Evolutionary conservation across 768 basidiomycete genomes (phyloP).

Genomic region (Auricularia heimuer): DNA sequence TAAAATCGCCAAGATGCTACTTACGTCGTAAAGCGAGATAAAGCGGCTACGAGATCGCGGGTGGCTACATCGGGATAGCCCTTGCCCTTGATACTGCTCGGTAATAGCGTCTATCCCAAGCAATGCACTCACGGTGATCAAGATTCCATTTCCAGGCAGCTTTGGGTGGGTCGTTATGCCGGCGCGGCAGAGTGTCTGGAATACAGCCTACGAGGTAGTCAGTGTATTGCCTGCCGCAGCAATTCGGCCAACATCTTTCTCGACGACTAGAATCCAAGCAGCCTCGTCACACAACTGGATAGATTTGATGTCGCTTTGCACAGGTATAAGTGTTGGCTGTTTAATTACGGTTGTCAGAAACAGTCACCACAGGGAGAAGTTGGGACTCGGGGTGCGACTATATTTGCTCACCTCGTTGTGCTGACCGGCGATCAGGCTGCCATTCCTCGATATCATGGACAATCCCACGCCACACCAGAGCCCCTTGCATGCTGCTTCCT

Average conservation of each 20-base stretch:
- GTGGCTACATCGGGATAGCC: conserved; percentile 95
- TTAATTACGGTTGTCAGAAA: conserved; percentile 1
- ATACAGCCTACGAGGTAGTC: conserved; percentile 64
- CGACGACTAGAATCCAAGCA: conserved; percentile 76
- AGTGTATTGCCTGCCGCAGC: background rate
- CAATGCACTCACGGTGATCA: conserved; percentile 55
- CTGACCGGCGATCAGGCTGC: conserved; percentile 39
- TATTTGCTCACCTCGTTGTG: conserved; percentile 44
- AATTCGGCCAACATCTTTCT: conserved; percentile 68
- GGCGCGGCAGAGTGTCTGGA: conserved; percentile 68
- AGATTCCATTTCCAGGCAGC: conserved; percentile 54
- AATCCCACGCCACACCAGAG: conserved; percentile 66
- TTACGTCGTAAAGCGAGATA: conserved; percentile 42
- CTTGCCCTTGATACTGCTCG: conserved; percentile 58
- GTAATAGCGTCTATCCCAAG: background rate
- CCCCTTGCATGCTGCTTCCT: conserved; percentile 89
- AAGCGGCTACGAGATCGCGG: conserved; percentile 65
- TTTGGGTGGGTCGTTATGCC: conserved; percentile 38
- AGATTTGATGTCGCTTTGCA: conserved; percentile 56
- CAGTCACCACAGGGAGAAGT: background rate
- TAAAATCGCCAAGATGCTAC: background rate
- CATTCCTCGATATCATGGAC: conserved; percentile 44
- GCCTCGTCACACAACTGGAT: conserved; percentile 48
- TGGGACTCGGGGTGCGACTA: background rate
- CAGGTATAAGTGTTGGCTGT: conserved; percentile 71